phyloP scores from a whole-genome alignment of 1,139 yeast species.

The Yamadazyma diospyri region DNA sequence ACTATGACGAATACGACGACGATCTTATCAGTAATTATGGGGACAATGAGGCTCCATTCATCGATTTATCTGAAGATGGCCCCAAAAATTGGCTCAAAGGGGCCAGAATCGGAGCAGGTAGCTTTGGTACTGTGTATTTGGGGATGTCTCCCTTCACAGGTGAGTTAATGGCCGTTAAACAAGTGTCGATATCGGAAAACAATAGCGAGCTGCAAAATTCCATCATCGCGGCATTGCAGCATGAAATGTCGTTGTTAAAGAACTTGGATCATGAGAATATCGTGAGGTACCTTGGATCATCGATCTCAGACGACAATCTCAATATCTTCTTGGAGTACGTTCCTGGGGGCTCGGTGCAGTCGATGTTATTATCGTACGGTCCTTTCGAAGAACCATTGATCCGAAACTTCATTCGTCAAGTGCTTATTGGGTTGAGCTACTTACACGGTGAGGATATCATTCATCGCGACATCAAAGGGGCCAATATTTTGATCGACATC shows the following conservation, averaged over 20 bases:
- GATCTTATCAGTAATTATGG: constrained; percentile 16
- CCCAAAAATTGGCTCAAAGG: constrained; percentile 92
- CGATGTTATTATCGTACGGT: constrained; percentile 81
- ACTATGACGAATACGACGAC: constrained; percentile 19
- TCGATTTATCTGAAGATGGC: constrained; percentile 30
- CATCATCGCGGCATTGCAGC: constrained; percentile 80
- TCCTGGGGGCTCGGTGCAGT: constrained; percentile 94
- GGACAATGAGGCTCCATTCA: constrained; percentile 12
- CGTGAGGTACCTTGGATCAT: constrained; percentile 85
- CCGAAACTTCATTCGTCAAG: constrained; percentile 79
- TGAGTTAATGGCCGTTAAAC: constrained; percentile 95
- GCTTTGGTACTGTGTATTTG: constrained; percentile 88
- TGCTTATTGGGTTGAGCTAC: constrained; percentile 75
- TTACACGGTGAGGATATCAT: constrained; percentile 80
- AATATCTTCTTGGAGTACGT: constrained; percentile 92
- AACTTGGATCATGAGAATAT: constrained; percentile 88
- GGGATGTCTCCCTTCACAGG: constrained; percentile 94
- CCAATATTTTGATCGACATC: constrained; percentile 84
- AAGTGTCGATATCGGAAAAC: constrained; percentile 66
- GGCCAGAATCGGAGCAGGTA: constrained; percentile 89
- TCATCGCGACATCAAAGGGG: constrained; percentile 92
- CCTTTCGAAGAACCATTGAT: constrained; percentile 90
- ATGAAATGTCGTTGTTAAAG: constrained; percentile 76
- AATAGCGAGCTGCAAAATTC: constrained; percentile 45
- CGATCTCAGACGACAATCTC: constrained; percentile 63